Evolutionary conservation across 108 stramenopile species (phyloP).

Genomic region (Nannochloropsis gaditana): DNA sequence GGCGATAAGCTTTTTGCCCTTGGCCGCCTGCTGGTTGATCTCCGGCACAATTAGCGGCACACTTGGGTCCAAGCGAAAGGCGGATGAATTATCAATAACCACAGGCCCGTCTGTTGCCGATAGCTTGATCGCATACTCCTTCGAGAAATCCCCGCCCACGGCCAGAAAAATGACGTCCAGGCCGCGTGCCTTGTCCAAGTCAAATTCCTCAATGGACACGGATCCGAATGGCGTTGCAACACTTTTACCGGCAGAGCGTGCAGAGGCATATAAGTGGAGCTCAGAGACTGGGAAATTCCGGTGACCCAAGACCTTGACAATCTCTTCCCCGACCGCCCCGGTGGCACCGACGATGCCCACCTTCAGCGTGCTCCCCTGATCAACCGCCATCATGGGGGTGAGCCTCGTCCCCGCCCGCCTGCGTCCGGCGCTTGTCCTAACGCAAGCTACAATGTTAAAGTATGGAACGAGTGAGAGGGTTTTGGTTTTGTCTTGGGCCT

Average conservation of each 20-base stretch:
- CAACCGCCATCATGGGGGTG: not conserved
- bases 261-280: conserved; percentile 31
- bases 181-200: conserved; percentile 38
- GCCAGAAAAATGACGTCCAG: conserved; percentile 55
- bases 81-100: conserved; percentile 67
- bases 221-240: conserved; percentile 71
- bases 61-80: conserved; percentile 79
- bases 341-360: conserved; percentile 94
- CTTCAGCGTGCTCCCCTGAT: not conserved
- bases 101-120: conserved; percentile 47
- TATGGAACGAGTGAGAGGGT: not conserved
- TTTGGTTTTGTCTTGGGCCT: not conserved
- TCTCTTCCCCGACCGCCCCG: conserved; percentile 94
- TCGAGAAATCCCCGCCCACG: conserved; percentile 50
- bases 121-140: conserved; percentile 46
- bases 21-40: conserved; percentile 82
- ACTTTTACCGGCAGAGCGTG: conserved; percentile 72
- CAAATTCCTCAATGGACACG: conserved; percentile 67
- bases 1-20: conserved; percentile 88
- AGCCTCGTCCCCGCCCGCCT: not conserved
- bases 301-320: conserved; percentile 68
- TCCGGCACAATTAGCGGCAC: conserved; percentile 92
- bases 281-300: conserved; percentile 14
- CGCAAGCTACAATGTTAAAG: too few species aligned
- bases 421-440: not conserved